Evolutionary conservation across 2,329 filamentous ascomycete genomes (phyloP).

Genomic region (Colletotrichum tanaceti): DNA sequence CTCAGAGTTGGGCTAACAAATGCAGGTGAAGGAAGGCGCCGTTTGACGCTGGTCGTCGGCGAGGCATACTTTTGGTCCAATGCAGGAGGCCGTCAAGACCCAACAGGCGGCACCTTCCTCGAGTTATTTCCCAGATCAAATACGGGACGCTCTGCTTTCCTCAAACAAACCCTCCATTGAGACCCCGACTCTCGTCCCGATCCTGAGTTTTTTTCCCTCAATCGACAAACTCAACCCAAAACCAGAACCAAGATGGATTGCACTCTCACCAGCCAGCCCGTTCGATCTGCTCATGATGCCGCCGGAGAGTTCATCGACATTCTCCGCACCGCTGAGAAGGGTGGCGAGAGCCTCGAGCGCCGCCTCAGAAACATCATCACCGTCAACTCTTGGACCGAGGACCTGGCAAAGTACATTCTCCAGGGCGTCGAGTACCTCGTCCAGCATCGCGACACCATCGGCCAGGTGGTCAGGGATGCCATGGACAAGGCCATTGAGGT

Average conservation of each 20-base stretch:
- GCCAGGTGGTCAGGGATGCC: slow-evolving; percentile 25
- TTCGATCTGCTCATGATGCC: slow-evolving; percentile 9
- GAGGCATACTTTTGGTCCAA: slow-evolving; percentile 5
- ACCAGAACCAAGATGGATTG: slow-evolving; percentile 1
- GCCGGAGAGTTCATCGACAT: slow-evolving; percentile 27
- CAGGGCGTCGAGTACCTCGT: slow-evolving; percentile 26
- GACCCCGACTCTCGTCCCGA: background rate
- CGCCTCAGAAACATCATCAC: slow-evolving; percentile 23
- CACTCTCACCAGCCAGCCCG: slow-evolving; percentile 7
- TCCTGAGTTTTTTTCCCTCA: too few species aligned
- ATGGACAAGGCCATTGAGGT: slow-evolving; percentile 22
- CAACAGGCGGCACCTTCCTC: too few species aligned
- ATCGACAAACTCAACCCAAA: background rate
- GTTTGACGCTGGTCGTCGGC: slow-evolving; percentile 1
- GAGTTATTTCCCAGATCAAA: background rate
- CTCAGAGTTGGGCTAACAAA: background rate
- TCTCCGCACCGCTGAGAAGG: slow-evolving; percentile 28
- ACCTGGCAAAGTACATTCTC: slow-evolving; percentile 32
- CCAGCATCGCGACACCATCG: slow-evolving; percentile 24
- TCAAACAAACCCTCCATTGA: background rate
- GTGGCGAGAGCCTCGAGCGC: slow-evolving; percentile 14
- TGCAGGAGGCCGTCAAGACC: slow-evolving; percentile 22
- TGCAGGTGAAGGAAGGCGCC: background rate
- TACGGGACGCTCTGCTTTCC: too few species aligned
- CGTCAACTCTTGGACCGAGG: slow-evolving; percentile 33